Base-by-base conservation (phyloP, 305 asterid species). In the Stenogyne calaminthoides region DNA sequence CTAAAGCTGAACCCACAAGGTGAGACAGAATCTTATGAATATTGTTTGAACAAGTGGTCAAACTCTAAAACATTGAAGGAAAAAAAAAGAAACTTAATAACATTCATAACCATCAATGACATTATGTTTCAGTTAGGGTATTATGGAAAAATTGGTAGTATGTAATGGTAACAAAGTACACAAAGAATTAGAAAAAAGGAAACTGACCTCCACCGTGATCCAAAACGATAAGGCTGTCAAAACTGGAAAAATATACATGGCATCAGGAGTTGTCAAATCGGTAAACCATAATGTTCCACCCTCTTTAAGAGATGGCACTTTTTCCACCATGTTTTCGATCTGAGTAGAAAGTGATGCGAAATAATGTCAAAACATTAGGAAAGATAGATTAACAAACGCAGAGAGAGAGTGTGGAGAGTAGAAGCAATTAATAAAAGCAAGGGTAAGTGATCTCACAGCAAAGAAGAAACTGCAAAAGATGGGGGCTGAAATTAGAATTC, bases 241-340 rank as follows among this genome's bases (percentile, higher is more conserved):
- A 85, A 89, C 83, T 22, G 98, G 99, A 29, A 95, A 80, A 59
- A 90, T 71, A 55, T 79, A 87, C 90, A 91, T 69, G 86, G 72
- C 71, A 84, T 95, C 99, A 9, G 97, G 95, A 73, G 97, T 88
- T 9, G 93, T 76, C 86, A 95, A 87, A 85, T 91, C 99, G 19
- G 91, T 85, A 80, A 95, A 95, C 98, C 98, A 95, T 59, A 82
- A 81, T 74, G 82, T 75, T 75, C 99, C 99, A 15, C 99, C 99
- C 10, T 86, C 81, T 82, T 91, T 87, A 84, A 92, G 88, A 69
- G 99, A 95, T 57, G 99, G 96, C 67, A 95, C 97, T 52, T 87
- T 87, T 69, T 87, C 97, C 36, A 85, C 95, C 98, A 95, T 87
- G 84, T 88, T 87, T 5, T 25, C 80, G 58, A 95, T 63, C 98